Conservation (phyloP, 495 filamentous ascomycete genomes). For the Aspergillus panamensis region DNA sequence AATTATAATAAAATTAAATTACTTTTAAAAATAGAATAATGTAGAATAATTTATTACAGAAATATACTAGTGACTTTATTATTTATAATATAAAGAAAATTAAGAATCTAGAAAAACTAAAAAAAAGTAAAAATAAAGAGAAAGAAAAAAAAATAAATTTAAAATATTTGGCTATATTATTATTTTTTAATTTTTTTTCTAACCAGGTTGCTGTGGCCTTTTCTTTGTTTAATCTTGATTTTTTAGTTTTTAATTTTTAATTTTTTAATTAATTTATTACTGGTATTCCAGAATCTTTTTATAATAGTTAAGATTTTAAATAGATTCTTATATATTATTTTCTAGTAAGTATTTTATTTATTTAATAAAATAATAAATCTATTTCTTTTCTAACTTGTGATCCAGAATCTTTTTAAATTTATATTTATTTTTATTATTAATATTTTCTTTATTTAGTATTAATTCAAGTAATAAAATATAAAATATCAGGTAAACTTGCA, state of each 20-base stretch:
- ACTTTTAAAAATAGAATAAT: not conserved
- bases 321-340: no score
- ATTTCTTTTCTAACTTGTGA: no score
- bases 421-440: not conserved
- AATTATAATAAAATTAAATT: not conserved
- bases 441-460: no score
- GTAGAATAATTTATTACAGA: not conserved
- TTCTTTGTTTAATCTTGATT: no score
- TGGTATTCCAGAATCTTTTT: no score
- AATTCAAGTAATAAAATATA: slow-evolving; percentile 6
- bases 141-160: not conserved
- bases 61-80: slow-evolving; percentile 3
- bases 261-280: no score
- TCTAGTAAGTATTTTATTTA: no score
- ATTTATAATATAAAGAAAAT: not conserved
- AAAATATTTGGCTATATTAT: not conserved
- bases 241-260: no score
- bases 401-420: not conserved
- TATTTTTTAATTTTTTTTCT: not conserved
- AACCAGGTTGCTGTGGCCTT: not conserved
- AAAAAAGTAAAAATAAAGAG: no score
- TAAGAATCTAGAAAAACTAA: not conserved
- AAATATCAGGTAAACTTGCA: slow-evolving; percentile 4
- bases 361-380: no score
- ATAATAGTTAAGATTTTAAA: no score